Conservation (phyloP, 495 filamentous ascomycete genomes). For the Glarea lozoyensis region DNA sequence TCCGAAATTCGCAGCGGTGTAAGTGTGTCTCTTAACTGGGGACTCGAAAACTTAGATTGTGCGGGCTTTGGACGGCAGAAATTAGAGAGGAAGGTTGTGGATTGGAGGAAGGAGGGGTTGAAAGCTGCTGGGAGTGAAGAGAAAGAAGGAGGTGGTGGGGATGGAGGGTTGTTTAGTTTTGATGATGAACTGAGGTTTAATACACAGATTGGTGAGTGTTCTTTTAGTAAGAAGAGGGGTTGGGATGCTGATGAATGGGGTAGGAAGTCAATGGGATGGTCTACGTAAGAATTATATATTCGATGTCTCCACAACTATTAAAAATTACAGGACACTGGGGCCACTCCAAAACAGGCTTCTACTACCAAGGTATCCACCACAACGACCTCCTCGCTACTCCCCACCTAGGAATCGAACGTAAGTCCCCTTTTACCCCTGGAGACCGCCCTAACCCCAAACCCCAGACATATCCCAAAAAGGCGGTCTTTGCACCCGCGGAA, state of each 20-base stretch:
- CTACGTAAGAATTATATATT: too few species aligned
- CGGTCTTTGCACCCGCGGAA: not conserved
- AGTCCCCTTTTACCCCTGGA: conserved; percentile 21
- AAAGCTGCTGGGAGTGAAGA: not conserved
- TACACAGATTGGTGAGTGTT: not conserved
- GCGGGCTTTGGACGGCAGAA: not conserved
- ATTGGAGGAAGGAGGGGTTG: not conserved
- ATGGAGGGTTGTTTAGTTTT: conserved; percentile 3
- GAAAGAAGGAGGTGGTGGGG: not conserved
- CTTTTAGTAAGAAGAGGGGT: not conserved
- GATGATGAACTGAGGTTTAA: conserved; percentile 1
- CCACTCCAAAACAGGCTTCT: conserved; percentile 27
- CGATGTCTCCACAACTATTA: too few species aligned
- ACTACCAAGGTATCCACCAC: not conserved
- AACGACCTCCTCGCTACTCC: not conserved
- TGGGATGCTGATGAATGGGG: not conserved
- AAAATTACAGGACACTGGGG: conserved; percentile 16
- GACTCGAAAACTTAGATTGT: not conserved
- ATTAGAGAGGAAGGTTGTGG: conserved; percentile 39
- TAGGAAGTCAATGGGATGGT: conserved; percentile 1
- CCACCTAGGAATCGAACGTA: not conserved
- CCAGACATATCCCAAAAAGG: not conserved
- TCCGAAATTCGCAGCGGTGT: not conserved
- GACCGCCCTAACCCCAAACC: not conserved
- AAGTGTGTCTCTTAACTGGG: not conserved